A percentile compares a stretch with the other conserved stretches of the same genome.
phyloP scores from a whole-genome alignment of 192 early-diverging fungal species.

The Entomortierella lignicola region DNA sequence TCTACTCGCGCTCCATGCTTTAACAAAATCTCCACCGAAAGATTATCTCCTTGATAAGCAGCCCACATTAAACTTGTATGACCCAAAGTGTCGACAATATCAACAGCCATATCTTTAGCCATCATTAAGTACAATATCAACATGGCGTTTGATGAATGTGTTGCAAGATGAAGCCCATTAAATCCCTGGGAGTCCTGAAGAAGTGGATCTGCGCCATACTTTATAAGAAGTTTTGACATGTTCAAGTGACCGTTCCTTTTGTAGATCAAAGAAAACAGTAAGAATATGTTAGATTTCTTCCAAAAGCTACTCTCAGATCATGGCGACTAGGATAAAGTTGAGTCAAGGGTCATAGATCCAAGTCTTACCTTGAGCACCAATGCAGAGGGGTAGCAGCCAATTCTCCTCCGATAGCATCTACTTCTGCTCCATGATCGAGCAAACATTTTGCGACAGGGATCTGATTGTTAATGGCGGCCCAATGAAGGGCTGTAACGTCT shows the following conservation, averaged over 20 bases:
- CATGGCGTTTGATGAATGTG: constrained; percentile 85
- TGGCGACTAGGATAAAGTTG: not conserved
- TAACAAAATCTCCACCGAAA: constrained; percentile 77
- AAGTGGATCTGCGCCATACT: constrained; percentile 81
- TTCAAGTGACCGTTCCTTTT: constrained; percentile 78
- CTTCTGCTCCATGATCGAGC: constrained; percentile 79
- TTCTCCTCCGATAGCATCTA: constrained; percentile 82
- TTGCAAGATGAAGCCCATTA: constrained; percentile 89
- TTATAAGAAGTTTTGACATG: constrained; percentile 77
- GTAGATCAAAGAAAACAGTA: not conserved
- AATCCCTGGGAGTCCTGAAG: constrained; percentile 87
- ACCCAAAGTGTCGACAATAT: constrained; percentile 78
- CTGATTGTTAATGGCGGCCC: constrained; percentile 84
- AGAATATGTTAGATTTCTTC: not conserved
- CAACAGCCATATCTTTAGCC: constrained; percentile 75
- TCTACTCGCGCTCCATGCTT: constrained; percentile 76
- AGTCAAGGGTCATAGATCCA: not conserved
- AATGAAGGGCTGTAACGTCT: constrained; percentile 84
- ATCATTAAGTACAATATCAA: constrained; percentile 80
- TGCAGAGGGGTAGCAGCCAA: constrained; percentile 90
- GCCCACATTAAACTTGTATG: constrained; percentile 97
- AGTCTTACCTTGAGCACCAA: constrained; percentile 82
- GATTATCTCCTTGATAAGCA: constrained; percentile 85
- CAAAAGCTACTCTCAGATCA: not conserved
- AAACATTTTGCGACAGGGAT: constrained; percentile 79